These are phyloP conservation scores for Rhododendron molle DNA, from an alignment of 148 eudicot genomes.

Conservation along the genomic window DNA sequence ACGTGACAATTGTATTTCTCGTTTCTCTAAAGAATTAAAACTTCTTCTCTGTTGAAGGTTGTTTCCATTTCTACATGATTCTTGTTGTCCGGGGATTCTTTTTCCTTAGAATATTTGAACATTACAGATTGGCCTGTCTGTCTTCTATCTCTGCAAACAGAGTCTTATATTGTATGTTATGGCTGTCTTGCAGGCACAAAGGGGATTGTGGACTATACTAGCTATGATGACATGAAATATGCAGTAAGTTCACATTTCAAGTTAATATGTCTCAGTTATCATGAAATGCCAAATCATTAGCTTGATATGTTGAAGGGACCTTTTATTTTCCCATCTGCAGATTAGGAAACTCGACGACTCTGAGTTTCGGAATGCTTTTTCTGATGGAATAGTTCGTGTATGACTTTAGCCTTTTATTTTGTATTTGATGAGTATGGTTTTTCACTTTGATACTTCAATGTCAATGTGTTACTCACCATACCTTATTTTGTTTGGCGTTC, in stretches of 20 bases:
- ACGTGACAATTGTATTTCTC: too few species aligned
- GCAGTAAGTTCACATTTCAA: slow-evolving; percentile 44
- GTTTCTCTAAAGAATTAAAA: background rate
- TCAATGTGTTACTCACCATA: background rate
- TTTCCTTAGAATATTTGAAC: background rate
- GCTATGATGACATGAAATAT: slow-evolving; percentile 91
- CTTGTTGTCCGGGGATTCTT: background rate
- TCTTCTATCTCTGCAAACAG: background rate
- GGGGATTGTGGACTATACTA: slow-evolving; percentile 90
- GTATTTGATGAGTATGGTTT: background rate
- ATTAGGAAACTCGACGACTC: slow-evolving; percentile 91
- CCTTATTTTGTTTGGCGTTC: background rate
- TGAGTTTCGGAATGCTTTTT: slow-evolving; percentile 81
- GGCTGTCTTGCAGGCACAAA: slow-evolving; percentile 56
- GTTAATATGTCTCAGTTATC: background rate
- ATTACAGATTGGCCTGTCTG: background rate
- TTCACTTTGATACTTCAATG: background rate
- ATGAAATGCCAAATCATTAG: background rate
- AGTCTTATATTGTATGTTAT: background rate
- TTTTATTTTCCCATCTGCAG: slow-evolving; percentile 32
- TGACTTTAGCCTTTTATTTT: background rate
- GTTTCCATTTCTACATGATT: background rate
- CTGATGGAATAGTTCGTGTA: slow-evolving; percentile 68
- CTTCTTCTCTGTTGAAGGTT: background rate
- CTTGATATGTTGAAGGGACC: background rate